A percentile compares a stretch with the other conserved stretches of the same genome.
Evolutionary conservation across 2,329 filamentous ascomycete species (phyloP).

Genomic region (Diplodia scrobiculata): DNA sequence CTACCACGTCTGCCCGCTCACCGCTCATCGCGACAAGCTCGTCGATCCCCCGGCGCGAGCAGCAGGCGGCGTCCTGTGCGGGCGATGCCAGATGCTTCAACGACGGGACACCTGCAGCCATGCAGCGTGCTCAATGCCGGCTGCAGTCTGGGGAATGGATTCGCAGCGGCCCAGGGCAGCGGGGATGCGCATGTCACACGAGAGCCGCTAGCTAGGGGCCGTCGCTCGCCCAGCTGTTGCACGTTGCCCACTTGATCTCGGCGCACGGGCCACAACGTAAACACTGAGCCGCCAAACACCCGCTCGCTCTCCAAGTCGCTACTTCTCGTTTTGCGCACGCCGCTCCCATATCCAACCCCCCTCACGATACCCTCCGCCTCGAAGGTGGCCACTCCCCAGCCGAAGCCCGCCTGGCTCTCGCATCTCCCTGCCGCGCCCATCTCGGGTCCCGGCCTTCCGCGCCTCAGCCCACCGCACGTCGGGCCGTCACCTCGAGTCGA

Average conservation of each 20-base stretch:
- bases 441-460: neutral
- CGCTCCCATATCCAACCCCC: neutral
- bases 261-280: constrained; percentile 22
- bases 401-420: neutral
- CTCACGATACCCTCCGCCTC: constrained; percentile 17
- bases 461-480: constrained; percentile 4
- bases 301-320: neutral
- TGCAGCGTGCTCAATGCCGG: neutral
- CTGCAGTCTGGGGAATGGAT: constrained; percentile 4
- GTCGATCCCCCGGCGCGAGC: constrained; percentile 24
- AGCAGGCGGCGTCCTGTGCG: constrained; percentile 22
- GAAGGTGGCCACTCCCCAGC: neutral
- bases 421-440: neutral
- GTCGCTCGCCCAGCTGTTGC: neutral
- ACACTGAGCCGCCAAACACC: constrained; percentile 21
- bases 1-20: neutral
- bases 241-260: constrained; percentile 13
- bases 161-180: neutral
- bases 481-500: neutral
- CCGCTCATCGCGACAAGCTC: constrained; percentile 20
- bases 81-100: constrained; percentile 1
- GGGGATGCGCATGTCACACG: constrained; percentile 9
- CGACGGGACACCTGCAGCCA: neutral
- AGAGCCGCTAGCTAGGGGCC: constrained; percentile 5
- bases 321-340: neutral